These are phyloP conservation scores for Zea mays DNA, from an alignment of 176 grass and related monocot species.

Conservation along the genomic window Zm-B73-REFERENCE-NAM-5.0 NC_050099.1:228316001-228316500, in stretches of 20 bases:
- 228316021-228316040: background rate
- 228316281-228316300: background rate
- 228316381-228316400: background rate
- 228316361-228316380: background rate
- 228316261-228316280: background rate
- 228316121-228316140: background rate
- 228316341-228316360: background rate
- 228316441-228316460: background rate
- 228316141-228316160: background rate
- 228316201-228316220: background rate
- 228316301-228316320: background rate
- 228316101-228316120: background rate
- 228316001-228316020: background rate
- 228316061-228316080: background rate
- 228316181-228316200: constrained; percentile 20
- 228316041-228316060: background rate
- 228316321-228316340: background rate
- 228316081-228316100: background rate
- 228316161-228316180: background rate
- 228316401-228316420: background rate
- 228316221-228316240: background rate
- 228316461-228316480: constrained; percentile 27
- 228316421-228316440: background rate
- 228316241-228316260: background rate
- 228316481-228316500: constrained; percentile 62